Percentiles rank a stretch among this genome's conserved stretches.
Evolutionary conservation across 2,329 filamentous ascomycete species (phyloP).

Genomic region (Curvularia sp.): DNA sequence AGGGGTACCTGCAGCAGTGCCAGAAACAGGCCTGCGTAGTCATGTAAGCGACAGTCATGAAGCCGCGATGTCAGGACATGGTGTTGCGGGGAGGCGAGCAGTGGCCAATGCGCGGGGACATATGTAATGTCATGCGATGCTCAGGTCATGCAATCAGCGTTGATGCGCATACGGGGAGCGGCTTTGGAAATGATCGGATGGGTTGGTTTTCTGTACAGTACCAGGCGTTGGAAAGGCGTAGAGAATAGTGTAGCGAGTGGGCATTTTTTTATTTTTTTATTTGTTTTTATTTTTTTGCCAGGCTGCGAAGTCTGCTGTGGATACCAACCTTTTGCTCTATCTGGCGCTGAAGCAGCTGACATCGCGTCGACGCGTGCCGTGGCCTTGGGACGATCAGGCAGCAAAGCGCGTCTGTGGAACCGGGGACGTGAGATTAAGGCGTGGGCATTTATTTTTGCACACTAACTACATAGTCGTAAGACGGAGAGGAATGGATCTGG

Average conservation of each 20-base stretch:
- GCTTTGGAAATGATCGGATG: slow-evolving; percentile 3
- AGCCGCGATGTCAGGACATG: slow-evolving; percentile 9
- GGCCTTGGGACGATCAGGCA: slow-evolving; percentile 22
- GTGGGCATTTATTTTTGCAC: not conserved
- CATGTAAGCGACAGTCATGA: slow-evolving; percentile 46
- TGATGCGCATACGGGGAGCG: slow-evolving; percentile 13
- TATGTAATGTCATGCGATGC: slow-evolving; percentile 40
- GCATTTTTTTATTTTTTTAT: too few relatives aligned
- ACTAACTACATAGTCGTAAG: too few relatives aligned
- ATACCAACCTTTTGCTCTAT: not conserved
- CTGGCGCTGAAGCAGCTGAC: slow-evolving; percentile 32
- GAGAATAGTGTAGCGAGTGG: not conserved
- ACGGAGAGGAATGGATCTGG: slow-evolving; percentile 8
- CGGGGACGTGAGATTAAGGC: slow-evolving; percentile 3
- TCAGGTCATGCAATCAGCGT: slow-evolving; percentile 44
- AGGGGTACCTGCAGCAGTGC: slow-evolving; percentile 76
- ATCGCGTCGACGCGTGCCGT: slow-evolving; percentile 29
- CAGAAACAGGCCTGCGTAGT: slow-evolving; percentile 54
- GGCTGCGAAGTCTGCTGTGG: not conserved
- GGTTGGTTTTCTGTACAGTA: not conserved
- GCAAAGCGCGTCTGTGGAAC: slow-evolving; percentile 25
- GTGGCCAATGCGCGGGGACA: slow-evolving; percentile 27
- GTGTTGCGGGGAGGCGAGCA: slow-evolving; percentile 22
- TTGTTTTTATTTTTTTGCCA: slow-evolving; percentile 1
- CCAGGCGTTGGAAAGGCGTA: slow-evolving; percentile 1